phyloP scores from a whole-genome alignment of 2,329 filamentous ascomycete species.

The Ascochyta pisi region DNA sequence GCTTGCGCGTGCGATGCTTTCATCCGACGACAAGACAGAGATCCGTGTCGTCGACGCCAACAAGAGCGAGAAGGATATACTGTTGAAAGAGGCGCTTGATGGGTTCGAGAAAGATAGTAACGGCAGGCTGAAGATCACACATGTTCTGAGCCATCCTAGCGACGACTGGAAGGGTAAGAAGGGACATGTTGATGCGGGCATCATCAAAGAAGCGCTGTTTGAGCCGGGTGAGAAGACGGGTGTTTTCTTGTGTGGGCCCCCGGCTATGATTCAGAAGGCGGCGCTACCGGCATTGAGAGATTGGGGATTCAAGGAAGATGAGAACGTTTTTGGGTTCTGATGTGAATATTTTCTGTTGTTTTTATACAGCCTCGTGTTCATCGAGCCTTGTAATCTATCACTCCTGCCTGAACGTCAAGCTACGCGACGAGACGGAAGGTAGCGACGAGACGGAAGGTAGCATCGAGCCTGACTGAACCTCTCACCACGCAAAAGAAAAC shows the following conservation, averaged over 20 bases:
- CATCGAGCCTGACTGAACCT: not conserved
- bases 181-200: constrained; percentile 54
- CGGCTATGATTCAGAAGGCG: constrained; percentile 60
- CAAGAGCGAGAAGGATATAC: constrained; percentile 56
- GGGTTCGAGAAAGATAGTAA: constrained; percentile 47
- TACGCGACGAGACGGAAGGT: not conserved
- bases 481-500: too few relatives aligned
- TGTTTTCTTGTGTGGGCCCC: constrained; percentile 59
- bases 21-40: constrained; percentile 46
- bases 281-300: constrained; percentile 57
- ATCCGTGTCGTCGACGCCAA: constrained; percentile 58
- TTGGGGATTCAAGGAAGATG: constrained; percentile 56
- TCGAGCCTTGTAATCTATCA: too few relatives aligned
- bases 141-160: constrained; percentile 56
- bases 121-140: constrained; percentile 54
- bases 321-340: constrained; percentile 55
- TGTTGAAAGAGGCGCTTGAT: constrained; percentile 54
- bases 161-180: constrained; percentile 56
- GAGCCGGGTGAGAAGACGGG: constrained; percentile 51
- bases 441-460: not conserved
- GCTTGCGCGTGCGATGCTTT: constrained; percentile 53
- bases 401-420: not conserved
- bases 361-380: too few relatives aligned
- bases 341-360: not conserved
- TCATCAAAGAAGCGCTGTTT: constrained; percentile 54